These are phyloP conservation scores for Leersia perrieri DNA, from an alignment of 176 grass and related monocot genomes.

Conservation along the genomic window DNA sequence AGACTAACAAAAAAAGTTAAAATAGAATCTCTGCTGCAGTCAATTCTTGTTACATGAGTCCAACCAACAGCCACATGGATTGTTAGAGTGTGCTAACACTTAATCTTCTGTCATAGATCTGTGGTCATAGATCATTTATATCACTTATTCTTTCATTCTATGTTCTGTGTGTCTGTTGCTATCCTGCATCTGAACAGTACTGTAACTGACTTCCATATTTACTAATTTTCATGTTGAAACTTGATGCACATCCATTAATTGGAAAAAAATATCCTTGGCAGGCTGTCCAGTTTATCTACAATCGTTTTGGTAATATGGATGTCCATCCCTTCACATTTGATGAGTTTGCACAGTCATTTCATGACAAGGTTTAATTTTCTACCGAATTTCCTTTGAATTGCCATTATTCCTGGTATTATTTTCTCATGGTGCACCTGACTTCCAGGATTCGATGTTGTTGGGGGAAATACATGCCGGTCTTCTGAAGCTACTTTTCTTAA, in stretches of 20 bases:
- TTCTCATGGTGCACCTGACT: conserved; percentile 17
- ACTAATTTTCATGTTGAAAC: conserved; percentile 11
- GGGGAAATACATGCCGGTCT: conserved; percentile 81
- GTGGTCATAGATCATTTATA: too few species aligned
- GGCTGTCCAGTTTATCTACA: conserved; percentile 74
- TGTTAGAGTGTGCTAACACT: not conserved
- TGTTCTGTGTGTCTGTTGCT: not conserved
- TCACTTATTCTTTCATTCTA: not conserved
- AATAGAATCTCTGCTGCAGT: not conserved
- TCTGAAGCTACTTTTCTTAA: conserved; percentile 72
- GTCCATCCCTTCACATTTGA: conserved; percentile 75
- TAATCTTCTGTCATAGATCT: not conserved
- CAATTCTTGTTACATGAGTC: not conserved
- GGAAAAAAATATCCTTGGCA: conserved; percentile 34
- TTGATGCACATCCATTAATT: conserved; percentile 30
- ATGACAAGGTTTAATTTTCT: conserved; percentile 75
- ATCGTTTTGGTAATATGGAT: conserved; percentile 63
- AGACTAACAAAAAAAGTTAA: not conserved
- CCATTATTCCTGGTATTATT: conserved; percentile 19
- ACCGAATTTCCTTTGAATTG: not conserved
- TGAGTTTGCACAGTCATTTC: conserved; percentile 90
- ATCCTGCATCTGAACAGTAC: not conserved
- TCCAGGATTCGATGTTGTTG: conserved; percentile 78
- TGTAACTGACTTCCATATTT: not conserved
- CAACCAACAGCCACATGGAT: not conserved